Conservation (phyloP, 202 grass and related monocot species). For the Alloteropsis angusta region DNA sequence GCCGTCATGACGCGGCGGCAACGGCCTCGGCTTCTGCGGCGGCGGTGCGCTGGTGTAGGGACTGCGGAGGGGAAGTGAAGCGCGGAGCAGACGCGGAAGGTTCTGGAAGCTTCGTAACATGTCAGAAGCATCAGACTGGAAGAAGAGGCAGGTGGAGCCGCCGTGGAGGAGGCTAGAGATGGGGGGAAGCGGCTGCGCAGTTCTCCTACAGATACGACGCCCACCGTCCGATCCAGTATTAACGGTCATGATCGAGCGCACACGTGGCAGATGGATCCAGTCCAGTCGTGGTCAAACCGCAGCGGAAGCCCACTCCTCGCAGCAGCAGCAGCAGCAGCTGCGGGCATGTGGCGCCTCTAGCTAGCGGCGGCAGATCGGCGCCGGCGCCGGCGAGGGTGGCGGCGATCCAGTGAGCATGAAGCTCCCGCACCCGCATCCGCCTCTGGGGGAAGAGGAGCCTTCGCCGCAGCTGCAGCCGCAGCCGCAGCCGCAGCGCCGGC, state of each 20-base stretch:
- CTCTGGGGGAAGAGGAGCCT: conserved; percentile 22
- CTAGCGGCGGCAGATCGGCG: conserved; percentile 14
- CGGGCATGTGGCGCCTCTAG: background rate
- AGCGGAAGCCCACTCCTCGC: background rate
- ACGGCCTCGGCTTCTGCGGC: background rate
- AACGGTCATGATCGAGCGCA: background rate
- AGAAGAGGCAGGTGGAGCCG: background rate
- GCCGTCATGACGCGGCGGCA: background rate
- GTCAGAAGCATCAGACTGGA: background rate
- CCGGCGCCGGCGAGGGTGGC: conserved; percentile 5
- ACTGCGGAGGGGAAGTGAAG: background rate
- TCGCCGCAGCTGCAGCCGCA: conserved; percentile 19
- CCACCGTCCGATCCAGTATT: background rate
- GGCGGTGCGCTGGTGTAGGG: background rate
- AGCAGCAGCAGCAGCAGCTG: background rate
- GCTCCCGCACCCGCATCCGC: conserved; percentile 13
- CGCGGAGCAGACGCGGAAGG: background rate
- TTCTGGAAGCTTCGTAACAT: conserved; percentile 28
- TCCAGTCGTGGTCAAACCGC: background rate
- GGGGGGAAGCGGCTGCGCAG: background rate
- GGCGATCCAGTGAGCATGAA: conserved; percentile 39
- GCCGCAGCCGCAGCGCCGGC: conserved; percentile 29
- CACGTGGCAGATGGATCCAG: background rate
- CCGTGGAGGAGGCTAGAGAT: background rate
- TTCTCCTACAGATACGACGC: background rate